These are phyloP conservation scores for Oryza longistaminata DNA, from an alignment of 176 grass and related monocot genomes.

Conservation along the genomic window DNA sequence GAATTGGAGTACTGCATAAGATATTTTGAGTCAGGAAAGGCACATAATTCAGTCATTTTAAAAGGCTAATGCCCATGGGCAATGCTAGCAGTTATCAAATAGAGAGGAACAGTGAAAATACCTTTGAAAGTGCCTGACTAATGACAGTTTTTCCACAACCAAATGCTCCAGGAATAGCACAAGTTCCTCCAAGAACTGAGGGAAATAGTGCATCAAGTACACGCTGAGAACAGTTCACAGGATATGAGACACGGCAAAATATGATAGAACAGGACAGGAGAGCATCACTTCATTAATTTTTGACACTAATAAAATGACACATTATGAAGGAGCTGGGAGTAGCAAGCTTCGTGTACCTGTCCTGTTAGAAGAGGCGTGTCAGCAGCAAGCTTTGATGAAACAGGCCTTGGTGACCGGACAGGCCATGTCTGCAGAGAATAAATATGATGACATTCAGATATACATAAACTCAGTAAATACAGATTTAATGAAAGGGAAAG, in stretches of 20 bases:
- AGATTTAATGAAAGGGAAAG: constrained; percentile 19
- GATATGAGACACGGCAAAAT: constrained; percentile 26
- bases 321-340: not conserved
- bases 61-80: not conserved
- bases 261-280: not conserved
- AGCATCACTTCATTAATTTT: not conserved
- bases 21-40: constrained; percentile 25
- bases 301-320: not conserved
- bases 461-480: constrained; percentile 27
- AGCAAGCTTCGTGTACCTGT: constrained; percentile 50
- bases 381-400: constrained; percentile 83
- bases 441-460: constrained; percentile 24
- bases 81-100: constrained; percentile 10
- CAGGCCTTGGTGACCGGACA: constrained; percentile 81
- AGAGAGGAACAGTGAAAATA: constrained; percentile 15
- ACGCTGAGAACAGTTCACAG: constrained; percentile 56
- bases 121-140: constrained; percentile 91
- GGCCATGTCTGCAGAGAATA: constrained; percentile 65
- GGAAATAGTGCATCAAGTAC: constrained; percentile 85
- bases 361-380: constrained; percentile 86
- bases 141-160: constrained; percentile 95
- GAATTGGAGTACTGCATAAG: constrained; percentile 81
- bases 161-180: constrained; percentile 91
- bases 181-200: constrained; percentile 85
- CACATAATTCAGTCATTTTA: not conserved